phyloP scores from a whole-genome alignment of 1,284 basidiomycete genomes.

The Apiotrichum brassicae region DNA sequence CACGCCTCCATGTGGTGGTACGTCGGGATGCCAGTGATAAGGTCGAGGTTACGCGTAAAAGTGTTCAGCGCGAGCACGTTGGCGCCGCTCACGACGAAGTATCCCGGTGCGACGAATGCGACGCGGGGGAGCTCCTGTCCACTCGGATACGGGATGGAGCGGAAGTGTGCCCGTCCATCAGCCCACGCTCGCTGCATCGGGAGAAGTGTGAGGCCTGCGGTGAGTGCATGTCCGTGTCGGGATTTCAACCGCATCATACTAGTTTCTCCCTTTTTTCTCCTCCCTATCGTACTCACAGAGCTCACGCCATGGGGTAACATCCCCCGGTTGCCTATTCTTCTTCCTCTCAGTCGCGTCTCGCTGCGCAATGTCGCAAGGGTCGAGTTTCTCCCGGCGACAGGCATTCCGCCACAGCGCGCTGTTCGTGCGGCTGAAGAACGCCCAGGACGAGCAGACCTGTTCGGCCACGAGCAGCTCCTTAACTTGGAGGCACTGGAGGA shows the following conservation, averaged over 20 bases:
- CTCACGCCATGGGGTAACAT: not conserved
- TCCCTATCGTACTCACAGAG: not conserved
- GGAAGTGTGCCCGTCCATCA: not conserved
- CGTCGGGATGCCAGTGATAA: not conserved
- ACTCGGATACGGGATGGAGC: not conserved
- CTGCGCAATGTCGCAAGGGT: not conserved
- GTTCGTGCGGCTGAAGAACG: conserved; percentile 9
- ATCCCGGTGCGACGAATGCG: not conserved
- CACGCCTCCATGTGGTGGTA: not conserved
- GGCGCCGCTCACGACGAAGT: not conserved
- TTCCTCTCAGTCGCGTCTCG: not conserved
- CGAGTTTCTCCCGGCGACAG: conserved; percentile 15
- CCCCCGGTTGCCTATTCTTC: not conserved
- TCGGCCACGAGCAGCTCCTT: conserved; percentile 15
- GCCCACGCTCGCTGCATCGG: not conserved
- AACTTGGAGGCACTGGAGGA: conserved; percentile 24
- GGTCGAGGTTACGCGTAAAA: not conserved
- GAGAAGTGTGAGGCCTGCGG: not conserved
- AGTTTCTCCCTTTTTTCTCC: no score
- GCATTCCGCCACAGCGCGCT: conserved; percentile 20
- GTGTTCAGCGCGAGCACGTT: not conserved
- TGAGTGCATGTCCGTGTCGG: no score
- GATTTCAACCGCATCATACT: no score
- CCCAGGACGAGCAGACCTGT: conserved; percentile 22
- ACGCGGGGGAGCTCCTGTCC: not conserved